These are phyloP conservation scores for Exophiala sp. DNA, from an alignment of 2,329 filamentous ascomycete species.

Conservation along the genomic window DNA sequence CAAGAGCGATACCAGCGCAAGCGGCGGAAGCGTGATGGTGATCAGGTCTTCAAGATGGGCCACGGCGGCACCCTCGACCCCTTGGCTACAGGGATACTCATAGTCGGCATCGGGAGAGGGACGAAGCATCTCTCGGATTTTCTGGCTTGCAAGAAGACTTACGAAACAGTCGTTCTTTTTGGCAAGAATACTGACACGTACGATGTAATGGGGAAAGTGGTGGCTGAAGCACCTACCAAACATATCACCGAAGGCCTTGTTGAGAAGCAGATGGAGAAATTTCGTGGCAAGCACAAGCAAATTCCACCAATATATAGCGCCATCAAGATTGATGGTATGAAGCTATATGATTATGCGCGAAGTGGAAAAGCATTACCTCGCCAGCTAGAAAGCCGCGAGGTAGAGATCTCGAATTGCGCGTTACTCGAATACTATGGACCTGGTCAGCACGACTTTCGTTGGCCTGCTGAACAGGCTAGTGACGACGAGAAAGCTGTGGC, in stretches of 20 bases:
- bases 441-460: slow-evolving; percentile 72
- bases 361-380: slow-evolving; percentile 82
- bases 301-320: slow-evolving; percentile 91
- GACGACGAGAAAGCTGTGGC: slow-evolving; percentile 72
- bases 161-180: slow-evolving; percentile 85
- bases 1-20: slow-evolving; percentile 21
- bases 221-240: slow-evolving; percentile 60
- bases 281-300: slow-evolving; percentile 82
- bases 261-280: slow-evolving; percentile 69
- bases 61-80: slow-evolving; percentile 96
- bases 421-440: slow-evolving; percentile 80
- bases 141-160: slow-evolving; percentile 84
- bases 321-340: slow-evolving; percentile 88
- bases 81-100: slow-evolving; percentile 86
- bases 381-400: slow-evolving; percentile 75
- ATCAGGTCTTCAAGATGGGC: slow-evolving; percentile 79
- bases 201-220: slow-evolving; percentile 78
- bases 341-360: slow-evolving; percentile 91
- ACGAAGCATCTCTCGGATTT: slow-evolving; percentile 81
- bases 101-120: slow-evolving; percentile 79
- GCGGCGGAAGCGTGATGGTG: slow-evolving; percentile 58
- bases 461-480: slow-evolving; percentile 75
- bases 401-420: slow-evolving; percentile 74
- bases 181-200: slow-evolving; percentile 92
- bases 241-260: slow-evolving; percentile 78